A percentile compares a stretch with the other conserved stretches of the same genome.
phyloP scores from a whole-genome alignment of 2,329 filamentous ascomycete species.

The Aureobasidium sp. region DNA sequence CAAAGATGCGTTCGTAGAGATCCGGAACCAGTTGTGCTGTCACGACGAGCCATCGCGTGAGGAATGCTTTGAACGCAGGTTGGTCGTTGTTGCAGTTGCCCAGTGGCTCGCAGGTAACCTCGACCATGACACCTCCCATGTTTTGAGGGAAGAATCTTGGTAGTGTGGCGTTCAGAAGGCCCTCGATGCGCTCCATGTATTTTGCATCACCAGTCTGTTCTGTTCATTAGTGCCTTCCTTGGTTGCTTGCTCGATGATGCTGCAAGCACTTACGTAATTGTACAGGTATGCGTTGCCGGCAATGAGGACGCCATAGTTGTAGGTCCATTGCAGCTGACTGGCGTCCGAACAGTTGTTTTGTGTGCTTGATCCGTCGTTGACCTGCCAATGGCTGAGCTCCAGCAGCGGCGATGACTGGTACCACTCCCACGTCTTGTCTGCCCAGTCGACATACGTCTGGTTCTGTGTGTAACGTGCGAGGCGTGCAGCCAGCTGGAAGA shows the following conservation, averaged over 20 bases:
- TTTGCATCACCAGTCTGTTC: constrained; percentile 15
- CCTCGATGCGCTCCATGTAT: constrained; percentile 23
- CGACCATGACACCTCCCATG: constrained; percentile 34
- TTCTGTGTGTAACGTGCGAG: constrained; percentile 74
- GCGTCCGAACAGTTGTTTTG: constrained; percentile 44
- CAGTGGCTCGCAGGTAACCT: constrained; percentile 35
- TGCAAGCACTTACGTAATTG: constrained; percentile 42
- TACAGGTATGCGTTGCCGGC: constrained; percentile 59
- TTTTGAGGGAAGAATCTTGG: constrained; percentile 31
- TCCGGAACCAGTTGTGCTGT: constrained; percentile 51
- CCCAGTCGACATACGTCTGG: constrained; percentile 70
- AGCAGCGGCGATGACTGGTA: constrained; percentile 44
- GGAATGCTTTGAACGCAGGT: constrained; percentile 32
- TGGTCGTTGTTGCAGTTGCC: constrained; percentile 37
- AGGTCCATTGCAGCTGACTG: constrained; percentile 55
- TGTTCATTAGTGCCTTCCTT: neutral
- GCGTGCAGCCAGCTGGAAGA: constrained; percentile 56
- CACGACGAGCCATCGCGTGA: constrained; percentile 40
- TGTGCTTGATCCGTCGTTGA: constrained; percentile 51
- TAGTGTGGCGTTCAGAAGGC: constrained; percentile 28
- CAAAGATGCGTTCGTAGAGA: constrained; percentile 42
- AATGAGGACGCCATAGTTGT: constrained; percentile 59
- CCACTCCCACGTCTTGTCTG: constrained; percentile 59
- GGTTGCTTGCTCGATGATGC: neutral
- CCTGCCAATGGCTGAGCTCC: constrained; percentile 40